A percentile compares a stretch with the other conserved stretches of the same genome.
Evolutionary conservation across 2,329 filamentous ascomycete species (phyloP).

Genomic region (Myriosclerotinia scirpicola): DNA sequence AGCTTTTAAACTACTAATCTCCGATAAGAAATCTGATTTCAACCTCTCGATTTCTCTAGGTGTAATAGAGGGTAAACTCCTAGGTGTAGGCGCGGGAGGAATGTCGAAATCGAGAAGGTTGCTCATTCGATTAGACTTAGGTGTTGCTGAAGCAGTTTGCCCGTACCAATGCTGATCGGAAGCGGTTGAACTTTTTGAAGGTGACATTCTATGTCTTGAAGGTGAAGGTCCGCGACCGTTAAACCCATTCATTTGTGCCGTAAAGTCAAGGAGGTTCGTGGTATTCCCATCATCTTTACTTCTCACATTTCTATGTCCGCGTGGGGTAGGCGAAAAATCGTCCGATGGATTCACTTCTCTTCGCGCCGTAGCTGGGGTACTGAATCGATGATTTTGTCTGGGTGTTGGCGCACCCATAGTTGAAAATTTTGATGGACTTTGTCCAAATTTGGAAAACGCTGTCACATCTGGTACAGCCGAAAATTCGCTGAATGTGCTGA

Average conservation of each 20-base stretch:
- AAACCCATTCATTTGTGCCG: slow-evolving; percentile 68
- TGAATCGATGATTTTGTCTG: slow-evolving; percentile 33
- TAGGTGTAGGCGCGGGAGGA: slow-evolving; percentile 87
- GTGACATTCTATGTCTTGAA: slow-evolving; percentile 50
- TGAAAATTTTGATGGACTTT: slow-evolving; percentile 59
- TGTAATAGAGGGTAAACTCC: slow-evolving; percentile 86
- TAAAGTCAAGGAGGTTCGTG: slow-evolving; percentile 84
- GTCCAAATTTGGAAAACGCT: slow-evolving; percentile 71
- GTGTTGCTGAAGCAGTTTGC: slow-evolving; percentile 29
- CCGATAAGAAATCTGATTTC: slow-evolving; percentile 86
- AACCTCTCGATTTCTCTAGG: slow-evolving; percentile 89
- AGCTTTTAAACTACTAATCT: slow-evolving; percentile 92
- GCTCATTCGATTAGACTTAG: slow-evolving; percentile 48
- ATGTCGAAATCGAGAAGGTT: slow-evolving; percentile 89
- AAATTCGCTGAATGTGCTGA: slow-evolving; percentile 68
- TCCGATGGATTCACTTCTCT: slow-evolving; percentile 28
- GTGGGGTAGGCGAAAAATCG: slow-evolving; percentile 45
- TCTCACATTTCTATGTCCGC: slow-evolving; percentile 38
- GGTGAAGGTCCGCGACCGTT: slow-evolving; percentile 50
- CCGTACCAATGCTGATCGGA: slow-evolving; percentile 32
- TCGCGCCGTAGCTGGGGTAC: slow-evolving; percentile 38
- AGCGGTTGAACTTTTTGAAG: slow-evolving; percentile 42
- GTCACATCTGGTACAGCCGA: slow-evolving; percentile 89
- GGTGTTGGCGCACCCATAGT: slow-evolving; percentile 44
- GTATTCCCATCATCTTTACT: slow-evolving; percentile 52